These are phyloP conservation scores for Ganoderma boninense DNA, from an alignment of 1,284 basidiomycete species.

Conservation along the genomic window DNA sequence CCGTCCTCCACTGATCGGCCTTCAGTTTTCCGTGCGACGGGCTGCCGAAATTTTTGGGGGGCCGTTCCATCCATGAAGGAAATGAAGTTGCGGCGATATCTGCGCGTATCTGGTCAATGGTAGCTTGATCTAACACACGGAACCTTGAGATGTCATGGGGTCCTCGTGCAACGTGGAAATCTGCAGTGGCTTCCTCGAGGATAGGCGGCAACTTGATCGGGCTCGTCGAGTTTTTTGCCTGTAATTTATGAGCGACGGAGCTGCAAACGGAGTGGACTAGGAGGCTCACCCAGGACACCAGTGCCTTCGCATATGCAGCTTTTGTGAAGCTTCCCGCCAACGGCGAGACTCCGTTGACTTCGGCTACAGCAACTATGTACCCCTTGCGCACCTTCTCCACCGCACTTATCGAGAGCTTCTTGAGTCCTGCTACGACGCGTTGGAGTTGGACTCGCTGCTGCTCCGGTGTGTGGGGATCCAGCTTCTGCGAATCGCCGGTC, in stretches of 20 bases:
- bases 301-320: background rate
- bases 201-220: background rate
- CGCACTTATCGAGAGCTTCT: background rate
- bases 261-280: no score
- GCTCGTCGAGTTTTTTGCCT: background rate
- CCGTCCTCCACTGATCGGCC: constrained; percentile 48
- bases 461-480: background rate
- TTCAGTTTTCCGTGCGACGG: constrained; percentile 42
- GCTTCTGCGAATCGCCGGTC: background rate
- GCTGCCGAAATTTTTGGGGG: constrained; percentile 43
- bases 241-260: no score
- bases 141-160: background rate
- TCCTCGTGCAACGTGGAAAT: constrained; percentile 1
- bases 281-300: background rate
- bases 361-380: background rate
- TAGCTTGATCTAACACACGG: constrained; percentile 12
- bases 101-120: constrained; percentile 34
- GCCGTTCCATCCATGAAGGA: constrained; percentile 42
- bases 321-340: background rate
- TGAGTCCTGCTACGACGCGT: background rate
- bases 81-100: constrained; percentile 40
- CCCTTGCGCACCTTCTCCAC: background rate
- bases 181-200: background rate
- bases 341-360: background rate
- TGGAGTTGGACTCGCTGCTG: background rate